Evolutionary conservation across 306 rosid species (phyloP).

Genomic region (Castanea sativa): DNA sequence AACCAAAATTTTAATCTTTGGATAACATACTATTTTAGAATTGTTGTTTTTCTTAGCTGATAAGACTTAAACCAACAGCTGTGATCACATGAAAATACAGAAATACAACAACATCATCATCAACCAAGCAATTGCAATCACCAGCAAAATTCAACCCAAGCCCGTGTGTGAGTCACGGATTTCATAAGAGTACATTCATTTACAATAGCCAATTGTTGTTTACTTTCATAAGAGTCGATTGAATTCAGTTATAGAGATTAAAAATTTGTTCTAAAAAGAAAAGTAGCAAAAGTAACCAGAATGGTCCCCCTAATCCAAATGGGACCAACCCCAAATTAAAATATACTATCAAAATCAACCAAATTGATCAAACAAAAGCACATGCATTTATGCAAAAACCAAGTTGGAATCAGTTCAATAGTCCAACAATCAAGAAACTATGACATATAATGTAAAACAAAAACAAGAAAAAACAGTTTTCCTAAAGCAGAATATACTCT

Average conservation of each 20-base stretch:
- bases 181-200: constrained; percentile 35
- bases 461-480: not conserved
- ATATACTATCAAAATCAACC: constrained; percentile 21
- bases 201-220: constrained; percentile 31
- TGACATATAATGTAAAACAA: not conserved
- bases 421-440: not conserved
- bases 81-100: constrained; percentile 51
- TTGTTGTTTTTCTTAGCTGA: constrained; percentile 12
- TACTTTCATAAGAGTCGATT: constrained; percentile 34
- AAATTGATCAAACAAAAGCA: constrained; percentile 6
- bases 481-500: not conserved
- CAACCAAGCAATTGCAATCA: constrained; percentile 36
- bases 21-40: constrained; percentile 7
- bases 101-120: constrained; percentile 34
- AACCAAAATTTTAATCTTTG: constrained; percentile 6
- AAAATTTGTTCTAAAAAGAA: not conserved
- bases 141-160: constrained; percentile 51
- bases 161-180: constrained; percentile 51
- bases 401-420: constrained; percentile 13
- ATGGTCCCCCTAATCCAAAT: constrained; percentile 24
- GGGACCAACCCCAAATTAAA: constrained; percentile 19
- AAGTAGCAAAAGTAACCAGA: constrained; percentile 1
- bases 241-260: constrained; percentile 15
- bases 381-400: constrained; percentile 15
- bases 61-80: constrained; percentile 25